Evolutionary conservation across 257 asterid species (phyloP), one percentile per base, ranked within the genome.

Genomic region (Thymus quinquecostatus): DNA sequence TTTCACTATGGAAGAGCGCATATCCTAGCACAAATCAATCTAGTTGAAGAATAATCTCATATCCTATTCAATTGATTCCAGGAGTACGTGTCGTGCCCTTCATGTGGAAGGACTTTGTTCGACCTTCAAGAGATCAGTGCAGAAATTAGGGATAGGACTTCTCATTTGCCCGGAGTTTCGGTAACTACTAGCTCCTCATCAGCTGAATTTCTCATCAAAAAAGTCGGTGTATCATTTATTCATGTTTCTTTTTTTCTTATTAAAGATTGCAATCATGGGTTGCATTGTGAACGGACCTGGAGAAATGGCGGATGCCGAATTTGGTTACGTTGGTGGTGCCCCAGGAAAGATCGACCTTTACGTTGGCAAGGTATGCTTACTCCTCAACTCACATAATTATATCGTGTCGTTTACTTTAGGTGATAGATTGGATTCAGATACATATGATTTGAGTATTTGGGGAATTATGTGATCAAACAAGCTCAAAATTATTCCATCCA

Each of bases 291-390:
- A 95, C 71, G 99, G 99, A 55, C 99, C 98, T 0, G 99, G 99
- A 78, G 99, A 95, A 82, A 95, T 95, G 99, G 99, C 98, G 8
- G 99, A 95, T 80, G 99, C 99, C 21, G 98, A 95, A 83, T 95
- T 95, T 75, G 99, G 99, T 44, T 95, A 95, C 56, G 99, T 95
- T 41, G 99, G 98, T 9, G 99, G 99, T 65, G 95, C 98, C 41
- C 99, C 99, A 51, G 99, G 99, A 73, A 95, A 95, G 85, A 95
- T 95, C 43, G 99, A 95, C 80, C 99, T 95, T 58, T 95, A 90
- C 34, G 98, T 95, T 30, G 99, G 98, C 41, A 95, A 95, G 98
- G 99, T 94, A 86, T 30, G 30, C 9, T 47, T n/a, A 8, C 7
- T 38, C 41, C 56, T 51, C 51, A 53, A 38, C 10, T 68, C 55